Evolutionary conservation across 495 filamentous ascomycete species (phyloP).

Genomic region (Parathielavia appendiculata): DNA sequence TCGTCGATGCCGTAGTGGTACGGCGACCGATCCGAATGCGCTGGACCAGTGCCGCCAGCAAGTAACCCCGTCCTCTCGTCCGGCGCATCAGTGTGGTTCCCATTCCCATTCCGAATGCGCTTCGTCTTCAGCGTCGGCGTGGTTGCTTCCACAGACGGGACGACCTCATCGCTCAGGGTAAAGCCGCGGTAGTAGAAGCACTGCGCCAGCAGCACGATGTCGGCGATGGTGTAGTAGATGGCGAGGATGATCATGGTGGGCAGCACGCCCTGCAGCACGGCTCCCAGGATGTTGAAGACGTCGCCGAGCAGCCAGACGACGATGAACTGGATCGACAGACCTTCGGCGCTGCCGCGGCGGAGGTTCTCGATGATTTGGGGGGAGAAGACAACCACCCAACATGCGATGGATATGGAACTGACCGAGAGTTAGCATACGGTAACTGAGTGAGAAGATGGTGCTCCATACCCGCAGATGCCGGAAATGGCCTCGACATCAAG

Average conservation of each 20-base stretch:
- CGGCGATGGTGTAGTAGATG: conserved; percentile 91
- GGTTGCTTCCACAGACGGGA: too few species aligned
- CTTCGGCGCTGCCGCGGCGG: conserved; percentile 77
- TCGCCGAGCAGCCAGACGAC: conserved; percentile 88
- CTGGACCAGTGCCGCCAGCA: neutral
- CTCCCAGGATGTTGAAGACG: conserved; percentile 94
- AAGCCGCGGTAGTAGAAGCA: conserved; percentile 94
- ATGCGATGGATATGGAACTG: conserved; percentile 91
- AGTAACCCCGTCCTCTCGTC: conserved; percentile 44
- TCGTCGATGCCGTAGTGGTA: conserved; percentile 14
- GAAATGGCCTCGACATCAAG: conserved; percentile 82
- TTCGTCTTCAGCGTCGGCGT: conserved; percentile 10
- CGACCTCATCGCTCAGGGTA: conserved; percentile 56
- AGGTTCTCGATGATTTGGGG: conserved; percentile 97
- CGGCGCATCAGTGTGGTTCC: conserved; percentile 6
- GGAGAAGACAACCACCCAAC: conserved; percentile 96
- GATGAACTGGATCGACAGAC: conserved; percentile 83
- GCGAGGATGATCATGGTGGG: conserved; percentile 96
- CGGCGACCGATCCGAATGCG: neutral
- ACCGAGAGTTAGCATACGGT: neutral
- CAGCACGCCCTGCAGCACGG: conserved; percentile 85
- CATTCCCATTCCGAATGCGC: conserved; percentile 15
- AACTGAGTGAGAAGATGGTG: neutral
- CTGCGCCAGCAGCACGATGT: conserved; percentile 79
- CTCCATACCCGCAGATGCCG: conserved; percentile 74